phyloP scores from a whole-genome alignment of 1,139 yeast species.

The Casaregolazyma lundiana region DNA sequence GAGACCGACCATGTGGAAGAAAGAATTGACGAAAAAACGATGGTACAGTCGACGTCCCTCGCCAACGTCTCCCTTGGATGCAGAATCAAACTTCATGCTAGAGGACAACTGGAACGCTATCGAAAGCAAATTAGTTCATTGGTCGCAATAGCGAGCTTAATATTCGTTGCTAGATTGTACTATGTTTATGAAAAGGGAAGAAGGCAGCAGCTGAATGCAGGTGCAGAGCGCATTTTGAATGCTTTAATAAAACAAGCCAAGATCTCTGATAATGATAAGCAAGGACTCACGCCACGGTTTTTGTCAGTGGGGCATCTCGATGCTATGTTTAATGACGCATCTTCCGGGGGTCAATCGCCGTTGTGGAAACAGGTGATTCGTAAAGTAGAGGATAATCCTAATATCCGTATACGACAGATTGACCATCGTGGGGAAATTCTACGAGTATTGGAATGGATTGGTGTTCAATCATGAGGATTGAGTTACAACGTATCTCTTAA shows the following conservation, averaged over 20 bases:
- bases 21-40: slow-evolving; percentile 19
- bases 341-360: slow-evolving; percentile 42
- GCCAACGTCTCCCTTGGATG: slow-evolving; percentile 34
- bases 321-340: slow-evolving; percentile 53
- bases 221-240: slow-evolving; percentile 31
- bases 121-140: slow-evolving; percentile 25
- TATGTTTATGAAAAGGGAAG: slow-evolving; percentile 20
- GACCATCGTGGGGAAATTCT: slow-evolving; percentile 84
- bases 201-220: neutral
- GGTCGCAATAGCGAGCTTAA: slow-evolving; percentile 9
- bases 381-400: slow-evolving; percentile 61
- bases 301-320: slow-evolving; percentile 74
- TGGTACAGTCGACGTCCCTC: slow-evolving; percentile 34
- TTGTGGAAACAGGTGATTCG: slow-evolving; percentile 62
- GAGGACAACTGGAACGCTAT: slow-evolving; percentile 31
- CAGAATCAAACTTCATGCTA: slow-evolving; percentile 25
- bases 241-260: slow-evolving; percentile 36
- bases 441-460: slow-evolving; percentile 89
- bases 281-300: slow-evolving; percentile 42
- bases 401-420: slow-evolving; percentile 53
- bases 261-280: slow-evolving; percentile 31
- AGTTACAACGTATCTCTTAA: no score
- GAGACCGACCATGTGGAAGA: slow-evolving; percentile 6
- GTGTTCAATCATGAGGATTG: neutral
- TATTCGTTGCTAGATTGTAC: slow-evolving; percentile 3